A percentile compares a stretch with the other conserved stretches of the same genome.
phyloP scores from a whole-genome alignment of 2,329 filamentous ascomycete species.

The Colletotrichum musae region DNA sequence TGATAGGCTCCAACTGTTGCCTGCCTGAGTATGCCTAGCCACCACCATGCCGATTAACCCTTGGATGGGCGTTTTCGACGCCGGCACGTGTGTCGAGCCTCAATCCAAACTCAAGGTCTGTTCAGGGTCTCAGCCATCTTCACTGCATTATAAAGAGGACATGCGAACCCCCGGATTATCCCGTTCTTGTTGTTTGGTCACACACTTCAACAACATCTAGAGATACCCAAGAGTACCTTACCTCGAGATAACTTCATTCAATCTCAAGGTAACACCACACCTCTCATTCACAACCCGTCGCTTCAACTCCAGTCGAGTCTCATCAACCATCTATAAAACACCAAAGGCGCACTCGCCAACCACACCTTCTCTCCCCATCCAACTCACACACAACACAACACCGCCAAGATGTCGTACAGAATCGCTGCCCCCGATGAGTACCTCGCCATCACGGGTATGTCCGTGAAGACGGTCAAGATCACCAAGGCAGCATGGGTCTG shows the following conservation, averaged over 20 bases:
- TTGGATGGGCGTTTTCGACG: background rate
- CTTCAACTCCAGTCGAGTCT: background rate
- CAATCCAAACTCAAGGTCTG: too few relatives aligned
- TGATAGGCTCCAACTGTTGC: background rate
- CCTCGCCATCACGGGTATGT: constrained; percentile 87
- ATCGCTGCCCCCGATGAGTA: constrained; percentile 85
- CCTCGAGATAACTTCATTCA: background rate
- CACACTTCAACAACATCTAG: constrained; percentile 1
- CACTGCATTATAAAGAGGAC: background rate
- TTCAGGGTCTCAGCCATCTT: background rate
- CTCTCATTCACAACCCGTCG: background rate
- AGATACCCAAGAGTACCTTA: constrained; percentile 8
- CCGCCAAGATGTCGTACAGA: constrained; percentile 71
- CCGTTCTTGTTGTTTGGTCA: background rate
- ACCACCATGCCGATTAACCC: background rate
- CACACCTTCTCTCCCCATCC: background rate
- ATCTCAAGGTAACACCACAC: background rate
- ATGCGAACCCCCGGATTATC: background rate
- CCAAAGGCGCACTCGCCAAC: background rate
- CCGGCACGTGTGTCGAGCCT: background rate
- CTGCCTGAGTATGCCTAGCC: constrained; percentile 11
- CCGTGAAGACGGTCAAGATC: constrained; percentile 81
- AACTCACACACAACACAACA: constrained; percentile 27
- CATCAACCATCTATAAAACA: background rate
- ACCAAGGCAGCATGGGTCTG: constrained; percentile 82